Evolutionary conservation across 1,284 basidiomycete species (phyloP), one percentile per base, ranked within the genome.

Genomic region (Cryptococcus sp.): DNA sequence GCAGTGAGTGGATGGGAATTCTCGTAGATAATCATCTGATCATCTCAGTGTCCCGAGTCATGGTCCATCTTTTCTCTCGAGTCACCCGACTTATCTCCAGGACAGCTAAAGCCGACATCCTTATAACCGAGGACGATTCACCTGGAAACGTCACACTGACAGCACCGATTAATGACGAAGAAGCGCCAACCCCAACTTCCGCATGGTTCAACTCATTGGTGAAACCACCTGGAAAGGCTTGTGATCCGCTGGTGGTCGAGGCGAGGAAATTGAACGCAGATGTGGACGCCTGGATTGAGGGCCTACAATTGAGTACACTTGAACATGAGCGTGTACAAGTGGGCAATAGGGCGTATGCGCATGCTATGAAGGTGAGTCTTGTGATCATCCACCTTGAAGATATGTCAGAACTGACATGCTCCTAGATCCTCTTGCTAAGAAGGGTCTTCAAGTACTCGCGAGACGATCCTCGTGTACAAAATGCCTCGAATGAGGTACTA

Each of bases 341-440:
- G 23, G 76, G 76, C 11, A 78, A 77, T 59, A 59, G 66, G 49
- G 76, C 77, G 10, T 77, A 78, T 61, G 73, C 73, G 48, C 61
- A 74, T 53, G 70, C 76, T 7, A 75, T 79, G 73, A 75, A 74
- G 71, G 76, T 76, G 55, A 56, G 70, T 58, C 31, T n/a, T 7
- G 3, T 60, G 66, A 31, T 23, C 44, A 7, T 3, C 42, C n/a
- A 43, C 3, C 8, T 38, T 10, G 23, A 7, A 38, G 30, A 45
- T 1, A 15, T 43, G 46, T 38, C 6, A 5, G 32, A 15, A 11
- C 41, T 45, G 46, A 50, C n/a, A 13, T 10, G 6, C 11, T 43
- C 2, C n/a, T 49, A 80, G 80, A 80, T 80, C 58, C 66, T 80
- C 51, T 72, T 81, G 32, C 73, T 81, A 13, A 71, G 78, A 41